A percentile compares a stretch with the other conserved stretches of the same genome.
Conservation (phyloP, 805 yeast species). For the Wickerhamomyces hampshirensis region DNA sequence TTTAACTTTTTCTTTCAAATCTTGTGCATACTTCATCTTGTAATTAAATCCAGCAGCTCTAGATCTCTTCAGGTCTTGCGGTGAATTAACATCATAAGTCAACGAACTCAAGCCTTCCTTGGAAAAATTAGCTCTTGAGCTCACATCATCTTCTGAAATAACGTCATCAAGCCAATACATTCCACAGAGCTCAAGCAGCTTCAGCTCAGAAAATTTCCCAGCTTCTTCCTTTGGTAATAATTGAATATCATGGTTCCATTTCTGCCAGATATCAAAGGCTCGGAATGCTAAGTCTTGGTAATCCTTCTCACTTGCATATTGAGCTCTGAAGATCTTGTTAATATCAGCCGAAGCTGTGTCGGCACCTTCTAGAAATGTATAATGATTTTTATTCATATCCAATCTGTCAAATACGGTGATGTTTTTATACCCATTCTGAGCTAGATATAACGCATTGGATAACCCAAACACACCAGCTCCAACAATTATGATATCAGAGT, state of each 20-base stretch:
- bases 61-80: conserved; percentile 32
- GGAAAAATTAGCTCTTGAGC: conserved; percentile 2
- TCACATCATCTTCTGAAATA: no score
- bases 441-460: conserved; percentile 39
- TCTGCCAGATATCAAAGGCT: conserved; percentile 11
- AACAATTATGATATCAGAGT: conserved; percentile 31
- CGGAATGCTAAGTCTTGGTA: conserved; percentile 25
- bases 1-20: conserved; percentile 10
- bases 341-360: conserved; percentile 39
- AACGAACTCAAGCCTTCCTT: conserved; percentile 16
- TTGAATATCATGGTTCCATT: conserved; percentile 15
- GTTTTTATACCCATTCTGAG: conserved; percentile 32
- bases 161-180: conserved; percentile 9
- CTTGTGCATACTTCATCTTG: conserved; percentile 22
- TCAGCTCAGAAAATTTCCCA: conserved; percentile 5
- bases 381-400: conserved; percentile 25
- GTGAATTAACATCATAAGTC: conserved; percentile 13
- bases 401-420: conserved; percentile 35
- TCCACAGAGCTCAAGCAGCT: conserved; percentile 15
- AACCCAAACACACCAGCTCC: conserved; percentile 49
- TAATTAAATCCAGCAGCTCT: conserved; percentile 25
- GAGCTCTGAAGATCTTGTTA: conserved; percentile 35
- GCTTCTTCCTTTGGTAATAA: conserved; percentile 10
- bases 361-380: conserved; percentile 32
- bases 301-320: conserved; percentile 32